Evolutionary conservation across 2,329 filamentous ascomycete species (phyloP).

Genomic region (Microsporum canis): DNA sequence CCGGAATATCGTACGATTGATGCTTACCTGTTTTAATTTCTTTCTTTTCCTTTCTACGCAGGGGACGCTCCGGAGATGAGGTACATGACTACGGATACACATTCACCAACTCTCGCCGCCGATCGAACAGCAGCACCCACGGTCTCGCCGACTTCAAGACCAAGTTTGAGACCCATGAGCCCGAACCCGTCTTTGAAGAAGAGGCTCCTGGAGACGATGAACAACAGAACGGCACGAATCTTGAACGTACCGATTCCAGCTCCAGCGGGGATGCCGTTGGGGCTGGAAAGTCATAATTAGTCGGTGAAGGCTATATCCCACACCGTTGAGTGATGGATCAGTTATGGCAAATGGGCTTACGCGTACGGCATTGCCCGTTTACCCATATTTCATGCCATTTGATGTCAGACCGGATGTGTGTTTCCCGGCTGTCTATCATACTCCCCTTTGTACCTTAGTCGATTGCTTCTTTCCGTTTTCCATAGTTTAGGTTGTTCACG

Average conservation of each 20-base stretch:
- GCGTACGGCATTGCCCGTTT: neutral
- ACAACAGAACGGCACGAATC: neutral
- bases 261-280: neutral
- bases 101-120: slow-evolving; percentile 74
- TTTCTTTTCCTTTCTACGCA: slow-evolving; percentile 26
- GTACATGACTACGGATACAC: slow-evolving; percentile 73
- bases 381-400: neutral
- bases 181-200: slow-evolving; percentile 81
- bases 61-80: slow-evolving; percentile 77
- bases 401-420: neutral
- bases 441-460: neutral
- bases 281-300: neutral
- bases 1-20: neutral
- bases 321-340: neutral
- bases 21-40: neutral
- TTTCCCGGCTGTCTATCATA: neutral
- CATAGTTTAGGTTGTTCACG: neutral
- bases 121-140: slow-evolving; percentile 77
- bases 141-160: slow-evolving; percentile 76
- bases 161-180: slow-evolving; percentile 87
- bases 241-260: neutral
- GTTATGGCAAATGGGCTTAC: neutral
- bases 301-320: neutral
- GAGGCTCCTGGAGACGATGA: slow-evolving; percentile 24
- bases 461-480: neutral